Evolutionary conservation across 345 rosid genomes (phyloP).

Genomic region (Salix brachista): DNA sequence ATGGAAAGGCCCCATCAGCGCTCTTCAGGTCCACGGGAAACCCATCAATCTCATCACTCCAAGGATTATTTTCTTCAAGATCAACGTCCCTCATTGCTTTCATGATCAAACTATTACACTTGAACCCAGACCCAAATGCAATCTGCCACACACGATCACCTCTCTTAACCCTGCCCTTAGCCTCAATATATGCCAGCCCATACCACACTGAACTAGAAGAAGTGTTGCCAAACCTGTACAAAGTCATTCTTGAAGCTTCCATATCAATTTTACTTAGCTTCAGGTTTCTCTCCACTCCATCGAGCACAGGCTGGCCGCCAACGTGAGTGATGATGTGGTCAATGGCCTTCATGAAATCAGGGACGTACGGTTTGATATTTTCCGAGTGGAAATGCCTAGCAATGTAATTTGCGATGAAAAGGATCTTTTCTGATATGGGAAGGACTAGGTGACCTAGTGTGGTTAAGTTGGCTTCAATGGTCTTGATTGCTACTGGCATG

Average conservation of each 20-base stretch:
- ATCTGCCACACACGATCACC: constrained; percentile 17
- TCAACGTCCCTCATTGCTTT: background rate
- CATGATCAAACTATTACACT: background rate
- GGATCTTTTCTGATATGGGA: constrained; percentile 35
- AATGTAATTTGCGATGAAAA: constrained; percentile 50
- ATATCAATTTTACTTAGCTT: background rate
- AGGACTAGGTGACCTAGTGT: constrained; percentile 6
- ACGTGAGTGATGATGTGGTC: constrained; percentile 15
- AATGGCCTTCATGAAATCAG: constrained; percentile 9
- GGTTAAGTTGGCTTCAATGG: constrained; percentile 8
- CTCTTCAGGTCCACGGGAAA: background rate
- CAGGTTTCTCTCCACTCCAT: constrained; percentile 13
- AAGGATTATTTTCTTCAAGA: background rate
- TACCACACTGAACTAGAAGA: constrained; percentile 18
- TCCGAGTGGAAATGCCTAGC: constrained; percentile 62
- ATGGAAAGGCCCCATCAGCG: background rate
- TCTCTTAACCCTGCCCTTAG: constrained; percentile 11
- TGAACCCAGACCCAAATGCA: constrained; percentile 5
- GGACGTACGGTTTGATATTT: constrained; percentile 42
- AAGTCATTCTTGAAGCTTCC: constrained; percentile 17
- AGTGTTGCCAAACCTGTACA: constrained; percentile 14
- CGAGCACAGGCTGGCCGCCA: constrained; percentile 15
- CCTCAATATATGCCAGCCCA: constrained; percentile 13
- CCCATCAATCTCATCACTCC: background rate
- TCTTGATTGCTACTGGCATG: background rate